Evolutionary conservation across 1,284 basidiomycete genomes (phyloP).

Genomic region (Fistulinella cinereoalba): DNA sequence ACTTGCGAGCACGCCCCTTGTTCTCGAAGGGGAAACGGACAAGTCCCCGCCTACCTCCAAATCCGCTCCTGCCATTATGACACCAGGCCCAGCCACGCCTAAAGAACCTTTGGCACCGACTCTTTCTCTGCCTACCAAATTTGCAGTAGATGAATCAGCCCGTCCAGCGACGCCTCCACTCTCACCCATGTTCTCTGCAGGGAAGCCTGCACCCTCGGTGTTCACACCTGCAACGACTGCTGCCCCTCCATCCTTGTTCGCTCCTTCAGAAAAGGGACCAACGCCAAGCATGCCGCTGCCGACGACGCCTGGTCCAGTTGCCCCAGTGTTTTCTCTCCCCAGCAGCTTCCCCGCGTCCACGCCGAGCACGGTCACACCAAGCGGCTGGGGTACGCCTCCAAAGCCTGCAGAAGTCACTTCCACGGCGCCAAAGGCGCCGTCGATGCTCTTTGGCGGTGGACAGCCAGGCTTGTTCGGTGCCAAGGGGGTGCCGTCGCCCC

Average conservation of each 20-base stretch:
- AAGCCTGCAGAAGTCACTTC: conserved; percentile 10
- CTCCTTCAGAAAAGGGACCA: conserved; percentile 1
- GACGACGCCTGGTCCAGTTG: not conserved
- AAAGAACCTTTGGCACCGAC: conserved; percentile 33
- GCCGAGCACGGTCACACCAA: not conserved
- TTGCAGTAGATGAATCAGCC: conserved; percentile 17
- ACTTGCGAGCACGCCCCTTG: conserved; percentile 49
- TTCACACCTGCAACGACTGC: conserved; percentile 1
- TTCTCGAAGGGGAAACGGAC: conserved; percentile 38
- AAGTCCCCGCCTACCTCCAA: conserved; percentile 26
- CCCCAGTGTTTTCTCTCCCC: conserved; percentile 3
- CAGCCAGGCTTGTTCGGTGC: conserved; percentile 8
- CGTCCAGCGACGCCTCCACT: conserved; percentile 47
- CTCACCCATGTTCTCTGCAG: conserved; percentile 7
- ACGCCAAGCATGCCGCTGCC: not conserved
- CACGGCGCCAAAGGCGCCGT: not conserved
- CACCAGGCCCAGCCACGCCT: conserved; percentile 35
- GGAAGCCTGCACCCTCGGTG: conserved; percentile 9
- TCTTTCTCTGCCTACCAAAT: not conserved
- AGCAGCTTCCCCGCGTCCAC: conserved; percentile 2
- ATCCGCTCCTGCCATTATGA: conserved; percentile 21
- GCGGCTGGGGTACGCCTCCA: conserved; percentile 6
- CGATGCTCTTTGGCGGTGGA: conserved; percentile 9
- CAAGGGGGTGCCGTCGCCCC: conserved; percentile 10
- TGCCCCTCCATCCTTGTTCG: not conserved